Evolutionary conservation across 257 asterid genomes (phyloP).

Genomic region (Orobanche coerulescens): DNA sequence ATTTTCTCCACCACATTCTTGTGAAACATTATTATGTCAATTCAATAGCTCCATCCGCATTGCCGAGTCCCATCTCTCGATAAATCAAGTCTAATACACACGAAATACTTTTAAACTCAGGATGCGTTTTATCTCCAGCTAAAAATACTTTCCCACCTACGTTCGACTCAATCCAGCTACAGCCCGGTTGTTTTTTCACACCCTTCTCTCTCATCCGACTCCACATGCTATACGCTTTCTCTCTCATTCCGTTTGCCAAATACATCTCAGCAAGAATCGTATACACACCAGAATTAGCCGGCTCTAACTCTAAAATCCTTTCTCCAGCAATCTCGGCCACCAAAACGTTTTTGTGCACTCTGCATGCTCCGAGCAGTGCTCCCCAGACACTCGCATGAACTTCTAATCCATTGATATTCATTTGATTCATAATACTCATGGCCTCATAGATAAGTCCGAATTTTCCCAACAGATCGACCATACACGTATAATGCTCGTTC

Average conservation of each 20-base stretch:
- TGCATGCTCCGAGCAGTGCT: conserved; percentile 59
- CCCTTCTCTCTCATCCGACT: conserved; percentile 48
- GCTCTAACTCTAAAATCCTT: conserved; percentile 51
- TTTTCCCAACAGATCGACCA: conserved; percentile 59
- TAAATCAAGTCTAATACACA: conserved; percentile 34
- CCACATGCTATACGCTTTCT: conserved; percentile 42
- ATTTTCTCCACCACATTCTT: no score
- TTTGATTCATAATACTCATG: conserved; percentile 32
- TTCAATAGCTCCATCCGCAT: conserved; percentile 1
- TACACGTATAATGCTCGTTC: conserved; percentile 54
- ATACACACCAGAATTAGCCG: conserved; percentile 50
- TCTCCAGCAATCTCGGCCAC: conserved; percentile 49
- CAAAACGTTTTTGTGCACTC: conserved; percentile 43
- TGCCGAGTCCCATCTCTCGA: conserved; percentile 30
- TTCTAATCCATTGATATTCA: conserved; percentile 34
- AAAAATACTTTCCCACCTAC: conserved; percentile 46
- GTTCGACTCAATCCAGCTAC: conserved; percentile 64
- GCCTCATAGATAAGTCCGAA: conserved; percentile 48
- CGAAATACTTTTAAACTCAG: conserved; percentile 33
- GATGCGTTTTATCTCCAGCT: conserved; percentile 47
- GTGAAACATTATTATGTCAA: not conserved
- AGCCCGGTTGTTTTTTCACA: conserved; percentile 63
- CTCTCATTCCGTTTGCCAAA: conserved; percentile 43
- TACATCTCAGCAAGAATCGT: conserved; percentile 54
- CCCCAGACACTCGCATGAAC: conserved; percentile 57